Evolutionary conservation across 2,329 filamentous ascomycete genomes (phyloP), one percentile per base, ranked within the genome.

Genomic region (Sporothrix protearum): DNA sequence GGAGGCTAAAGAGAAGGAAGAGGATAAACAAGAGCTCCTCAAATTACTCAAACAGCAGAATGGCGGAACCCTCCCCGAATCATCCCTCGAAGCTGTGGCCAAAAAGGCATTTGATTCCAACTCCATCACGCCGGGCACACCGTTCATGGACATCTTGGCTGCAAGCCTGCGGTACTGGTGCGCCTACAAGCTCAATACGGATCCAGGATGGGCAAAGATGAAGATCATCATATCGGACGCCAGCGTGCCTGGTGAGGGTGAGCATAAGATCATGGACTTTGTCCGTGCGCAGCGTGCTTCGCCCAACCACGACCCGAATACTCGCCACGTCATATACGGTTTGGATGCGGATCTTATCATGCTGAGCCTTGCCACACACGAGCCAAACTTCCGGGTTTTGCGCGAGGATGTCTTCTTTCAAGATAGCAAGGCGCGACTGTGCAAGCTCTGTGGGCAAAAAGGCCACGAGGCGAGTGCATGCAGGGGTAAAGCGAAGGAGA

Each of bases 251-350:
- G 96, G 96, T 79, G 96, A 99, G 83, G 96, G 96, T 79, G 96
- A 99, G 83, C 96, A 99, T 81, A 99, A 99, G 82, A 98, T 99
- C 78, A 99, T 99, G 96, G 91, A 96, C 76, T 99, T 98, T 80
- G 89, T 99, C 75, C 91, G 96, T 77, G 97, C 95, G 49, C 96
- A 99, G 81, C 90, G 96, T 77, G 89, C 92, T 67, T 96, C 93
- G 69, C 91, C 94, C 5, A 91, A 96, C 75, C 94, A 99, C 80
- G 91, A 99, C 78, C 96, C 96, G 30, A 98, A 99, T 80, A 98
- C 96, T 28, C 92, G 92, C 73, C 96, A 99, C 82, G 96, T 99
- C 77, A 97, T 99, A 74, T 99, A 99, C 79, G 96, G 96, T 67
- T 86, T 99, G 76, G 96, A 99, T 84, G 96, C 96, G 73, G 96